Percentiles rank a stretch among this genome's conserved stretches.
phyloP scores from a whole-genome alignment of 2,329 filamentous ascomycete genomes.

The Conoideocrella luteorostrata region DNA sequence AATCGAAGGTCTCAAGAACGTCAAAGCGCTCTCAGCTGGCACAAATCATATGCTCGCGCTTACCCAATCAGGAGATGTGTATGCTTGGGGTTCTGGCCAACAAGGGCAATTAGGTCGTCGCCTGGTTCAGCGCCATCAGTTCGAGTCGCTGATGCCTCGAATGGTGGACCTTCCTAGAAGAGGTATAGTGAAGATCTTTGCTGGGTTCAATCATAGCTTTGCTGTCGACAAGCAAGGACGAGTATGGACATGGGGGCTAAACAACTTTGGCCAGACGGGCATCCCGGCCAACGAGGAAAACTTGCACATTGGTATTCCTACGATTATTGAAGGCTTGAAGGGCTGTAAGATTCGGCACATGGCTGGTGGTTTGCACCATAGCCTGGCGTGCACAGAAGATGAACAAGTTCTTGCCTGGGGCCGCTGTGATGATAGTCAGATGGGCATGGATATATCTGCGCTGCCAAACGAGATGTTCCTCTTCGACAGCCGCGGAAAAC shows the following conservation, averaged over 20 bases:
- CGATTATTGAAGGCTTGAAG: constrained; percentile 41
- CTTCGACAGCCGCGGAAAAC: constrained; percentile 6
- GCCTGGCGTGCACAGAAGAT: constrained; percentile 36
- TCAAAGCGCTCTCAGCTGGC: constrained; percentile 54
- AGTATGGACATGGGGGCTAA: constrained; percentile 64
- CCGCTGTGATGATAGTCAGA: constrained; percentile 33
- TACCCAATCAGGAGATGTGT: constrained; percentile 40
- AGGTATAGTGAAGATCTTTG: constrained; percentile 36
- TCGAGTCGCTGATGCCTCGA: constrained; percentile 40
- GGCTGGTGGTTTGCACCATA: constrained; percentile 32
- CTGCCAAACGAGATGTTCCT: constrained; percentile 7
- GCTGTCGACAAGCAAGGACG: constrained; percentile 58
- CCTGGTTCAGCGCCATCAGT: constrained; percentile 42
- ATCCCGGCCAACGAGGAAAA: constrained; percentile 45
- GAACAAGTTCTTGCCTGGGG: constrained; percentile 41
- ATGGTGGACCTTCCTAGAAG: constrained; percentile 16
- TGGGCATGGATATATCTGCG: constrained; percentile 9
- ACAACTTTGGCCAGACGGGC: constrained; percentile 65
- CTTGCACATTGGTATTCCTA: constrained; percentile 32
- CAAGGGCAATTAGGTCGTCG: constrained; percentile 47
- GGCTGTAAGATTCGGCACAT: constrained; percentile 50
- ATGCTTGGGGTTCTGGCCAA: constrained; percentile 18
- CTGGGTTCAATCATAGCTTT: constrained; percentile 63
- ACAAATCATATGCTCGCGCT: constrained; percentile 62
- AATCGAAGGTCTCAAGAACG: constrained; percentile 50